Conservation (phyloP, 257 asterid genomes). For the Cordia subcordata region DNA sequence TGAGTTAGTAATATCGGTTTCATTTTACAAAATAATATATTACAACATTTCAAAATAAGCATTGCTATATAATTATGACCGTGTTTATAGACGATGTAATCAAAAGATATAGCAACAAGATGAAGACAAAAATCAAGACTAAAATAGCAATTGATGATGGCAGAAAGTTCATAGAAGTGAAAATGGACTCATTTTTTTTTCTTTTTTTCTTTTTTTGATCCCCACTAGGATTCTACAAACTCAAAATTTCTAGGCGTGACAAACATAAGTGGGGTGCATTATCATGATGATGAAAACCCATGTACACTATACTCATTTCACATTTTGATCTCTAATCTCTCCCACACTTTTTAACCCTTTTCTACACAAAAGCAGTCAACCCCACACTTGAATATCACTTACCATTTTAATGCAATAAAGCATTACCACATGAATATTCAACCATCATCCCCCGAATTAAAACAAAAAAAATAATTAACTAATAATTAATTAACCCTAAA, state of each 20-base stretch:
- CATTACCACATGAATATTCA: slow-evolving; percentile 46
- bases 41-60: too few species aligned
- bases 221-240: slow-evolving; percentile 31
- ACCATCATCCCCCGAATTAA: slow-evolving; percentile 29
- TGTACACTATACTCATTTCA: slow-evolving; percentile 29
- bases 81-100: too few species aligned
- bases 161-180: slow-evolving; percentile 31
- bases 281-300: slow-evolving; percentile 49
- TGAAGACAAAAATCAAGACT: background rate
- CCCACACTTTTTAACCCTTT: slow-evolving; percentile 6
- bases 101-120: background rate
- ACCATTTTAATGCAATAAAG: slow-evolving; percentile 36
- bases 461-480: slow-evolving; percentile 6
- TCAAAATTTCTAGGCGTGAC: slow-evolving; percentile 72
- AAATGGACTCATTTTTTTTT: slow-evolving; percentile 26
- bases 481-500: slow-evolving; percentile 30
- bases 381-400: slow-evolving; percentile 33
- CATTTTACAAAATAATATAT: too few species aligned
- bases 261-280: slow-evolving; percentile 75
- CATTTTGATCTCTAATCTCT: background rate
- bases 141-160: slow-evolving; percentile 19
- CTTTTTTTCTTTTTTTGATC: too few species aligned
- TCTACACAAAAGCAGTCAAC: slow-evolving; percentile 27
- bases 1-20: too few species aligned
- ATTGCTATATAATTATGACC: too few species aligned